A percentile compares a stretch with the other conserved stretches of the same genome.
These are phyloP conservation scores for Solanum virginianum DNA, from an alignment of 257 asterid species.

Conservation along the genomic window DNA sequence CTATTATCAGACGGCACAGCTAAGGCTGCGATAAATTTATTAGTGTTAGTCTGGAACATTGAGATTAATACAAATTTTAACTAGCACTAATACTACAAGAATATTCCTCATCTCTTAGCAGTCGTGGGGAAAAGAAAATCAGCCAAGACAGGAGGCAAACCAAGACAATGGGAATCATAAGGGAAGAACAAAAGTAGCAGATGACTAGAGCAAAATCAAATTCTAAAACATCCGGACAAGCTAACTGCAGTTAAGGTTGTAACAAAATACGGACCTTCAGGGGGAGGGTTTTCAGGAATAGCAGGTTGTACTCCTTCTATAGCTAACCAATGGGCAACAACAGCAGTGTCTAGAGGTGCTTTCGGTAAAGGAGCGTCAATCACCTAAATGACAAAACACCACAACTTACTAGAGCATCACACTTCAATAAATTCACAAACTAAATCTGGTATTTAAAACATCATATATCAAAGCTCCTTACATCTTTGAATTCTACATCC, in stretches of 20 bases:
- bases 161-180: not conserved
- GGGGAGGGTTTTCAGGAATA: slow-evolving; percentile 90
- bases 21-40: slow-evolving; percentile 24
- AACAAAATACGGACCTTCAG: slow-evolving; percentile 37
- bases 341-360: slow-evolving; percentile 79
- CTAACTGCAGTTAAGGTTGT: not conserved
- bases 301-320: slow-evolving; percentile 95
- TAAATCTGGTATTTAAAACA: not conserved
- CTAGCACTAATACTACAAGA: not conserved
- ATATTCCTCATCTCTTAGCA: not conserved
- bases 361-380: slow-evolving; percentile 91
- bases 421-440: not conserved
- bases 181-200: not conserved
- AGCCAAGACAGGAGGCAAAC: not conserved
- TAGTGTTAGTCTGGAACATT: not conserved
- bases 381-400: slow-evolving; percentile 32
- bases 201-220: not conserved
- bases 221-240: not conserved
- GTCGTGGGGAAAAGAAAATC: not conserved
- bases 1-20: slow-evolving; percentile 58
- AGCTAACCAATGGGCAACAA: slow-evolving; percentile 86
- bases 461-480: slow-evolving; percentile 4
- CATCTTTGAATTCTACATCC: slow-evolving; percentile 93
- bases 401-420: not conserved
- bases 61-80: not conserved